A percentile compares a stretch with the other conserved stretches of the same genome.
phyloP scores from a whole-genome alignment of 2,329 filamentous ascomycete genomes.

The Colletotrichum karsti region DNA sequence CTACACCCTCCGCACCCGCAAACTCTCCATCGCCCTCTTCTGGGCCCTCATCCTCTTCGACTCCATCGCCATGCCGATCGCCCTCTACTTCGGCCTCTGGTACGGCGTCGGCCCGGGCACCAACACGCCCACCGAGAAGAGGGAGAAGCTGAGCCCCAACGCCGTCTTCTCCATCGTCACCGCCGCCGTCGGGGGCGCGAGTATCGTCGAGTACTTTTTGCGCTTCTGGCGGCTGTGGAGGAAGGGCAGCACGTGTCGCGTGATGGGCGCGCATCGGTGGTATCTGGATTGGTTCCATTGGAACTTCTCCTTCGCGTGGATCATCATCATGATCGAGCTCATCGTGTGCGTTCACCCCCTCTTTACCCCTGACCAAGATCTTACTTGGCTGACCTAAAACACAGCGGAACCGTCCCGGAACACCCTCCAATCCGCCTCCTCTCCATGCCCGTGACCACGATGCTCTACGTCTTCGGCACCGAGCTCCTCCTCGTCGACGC shows the following conservation, averaged over 20 bases:
- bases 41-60: conserved; percentile 68
- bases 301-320: conserved; percentile 63
- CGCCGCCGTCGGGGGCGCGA: conserved; percentile 58
- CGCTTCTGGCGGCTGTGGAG: conserved; percentile 61
- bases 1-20: conserved; percentile 42
- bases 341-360: conserved; percentile 46
- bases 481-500: conserved; percentile 59
- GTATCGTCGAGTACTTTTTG: conserved; percentile 62
- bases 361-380: too few species aligned
- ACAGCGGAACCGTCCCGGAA: conserved; percentile 31
- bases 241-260: conserved; percentile 59
- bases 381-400: background rate
- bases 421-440: conserved; percentile 54
- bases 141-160: conserved; percentile 32
- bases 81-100: conserved; percentile 68
- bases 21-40: conserved; percentile 64
- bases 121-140: conserved; percentile 43
- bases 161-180: conserved; percentile 62
- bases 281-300: conserved; percentile 66
- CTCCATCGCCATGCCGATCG: conserved; percentile 65
- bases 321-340: conserved; percentile 64
- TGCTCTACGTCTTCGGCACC: conserved; percentile 60
- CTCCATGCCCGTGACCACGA: conserved; percentile 58
- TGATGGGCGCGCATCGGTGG: conserved; percentile 39
- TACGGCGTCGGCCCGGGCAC: conserved; percentile 50